These are phyloP conservation scores for Penicillium olsonii DNA, from an alignment of 2,329 filamentous ascomycete species.

Conservation along the genomic window DNA sequence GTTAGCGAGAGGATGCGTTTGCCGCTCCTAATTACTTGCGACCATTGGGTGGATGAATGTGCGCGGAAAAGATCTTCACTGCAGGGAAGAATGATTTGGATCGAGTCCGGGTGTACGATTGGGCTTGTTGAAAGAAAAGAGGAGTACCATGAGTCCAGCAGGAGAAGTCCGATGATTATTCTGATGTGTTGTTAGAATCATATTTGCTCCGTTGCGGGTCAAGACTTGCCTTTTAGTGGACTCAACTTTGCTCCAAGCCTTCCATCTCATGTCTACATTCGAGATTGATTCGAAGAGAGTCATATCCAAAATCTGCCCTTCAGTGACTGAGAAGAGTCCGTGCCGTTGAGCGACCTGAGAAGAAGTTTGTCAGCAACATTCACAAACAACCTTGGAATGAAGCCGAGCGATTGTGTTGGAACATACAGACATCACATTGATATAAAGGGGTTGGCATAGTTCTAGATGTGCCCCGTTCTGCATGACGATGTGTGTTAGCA, in stretches of 20 bases:
- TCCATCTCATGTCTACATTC: constrained; percentile 52
- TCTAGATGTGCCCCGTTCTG: constrained; percentile 48
- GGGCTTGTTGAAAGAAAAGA: constrained; percentile 51
- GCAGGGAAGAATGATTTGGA: constrained; percentile 50
- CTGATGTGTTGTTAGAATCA: constrained; percentile 20
- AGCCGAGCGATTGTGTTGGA: not conserved
- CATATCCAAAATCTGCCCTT: constrained; percentile 45
- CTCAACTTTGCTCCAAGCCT: constrained; percentile 55
- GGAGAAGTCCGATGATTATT: constrained; percentile 50
- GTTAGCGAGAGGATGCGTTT: constrained; percentile 37
- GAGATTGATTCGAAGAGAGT: constrained; percentile 45
- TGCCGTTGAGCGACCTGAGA: constrained; percentile 49
- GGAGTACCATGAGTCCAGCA: constrained; percentile 52
- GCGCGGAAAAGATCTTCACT: constrained; percentile 49
- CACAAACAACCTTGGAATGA: not conserved
- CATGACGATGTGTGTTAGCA: constrained; percentile 6
- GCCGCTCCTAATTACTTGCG: constrained; percentile 37
- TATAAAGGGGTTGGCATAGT: constrained; percentile 54
- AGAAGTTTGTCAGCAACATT: constrained; percentile 3
- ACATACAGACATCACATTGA: constrained; percentile 49
- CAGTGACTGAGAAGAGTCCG: constrained; percentile 52
- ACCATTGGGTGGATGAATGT: constrained; percentile 39
- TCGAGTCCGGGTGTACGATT: constrained; percentile 48
- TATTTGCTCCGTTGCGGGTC: not conserved
- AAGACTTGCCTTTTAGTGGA: constrained; percentile 47